Evolutionary conservation across 352 stramenopile genomes (phyloP).

Genomic region (Phytophthora megakarya): DNA sequence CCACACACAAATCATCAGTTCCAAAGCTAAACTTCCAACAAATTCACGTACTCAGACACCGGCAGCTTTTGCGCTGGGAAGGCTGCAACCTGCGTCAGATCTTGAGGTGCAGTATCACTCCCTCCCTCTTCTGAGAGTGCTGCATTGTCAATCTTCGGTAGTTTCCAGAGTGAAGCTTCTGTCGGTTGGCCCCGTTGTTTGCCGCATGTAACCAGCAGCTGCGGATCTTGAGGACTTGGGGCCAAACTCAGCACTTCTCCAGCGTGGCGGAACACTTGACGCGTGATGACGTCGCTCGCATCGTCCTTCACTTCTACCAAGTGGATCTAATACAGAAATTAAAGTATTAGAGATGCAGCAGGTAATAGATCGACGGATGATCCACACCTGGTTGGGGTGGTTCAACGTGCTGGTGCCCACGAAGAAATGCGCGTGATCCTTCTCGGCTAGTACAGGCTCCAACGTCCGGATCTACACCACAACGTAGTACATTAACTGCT

Average conservation of each 20-base stretch:
- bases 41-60: slow-evolving; percentile 45
- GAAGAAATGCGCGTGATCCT: slow-evolving; percentile 67
- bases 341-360: slow-evolving; percentile 15
- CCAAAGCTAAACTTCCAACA: not conserved
- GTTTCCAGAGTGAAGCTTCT: slow-evolving; percentile 56
- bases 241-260: slow-evolving; percentile 58
- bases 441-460: slow-evolving; percentile 69
- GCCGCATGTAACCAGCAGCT: slow-evolving; percentile 61
- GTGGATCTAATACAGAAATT: slow-evolving; percentile 43
- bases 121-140: slow-evolving; percentile 9
- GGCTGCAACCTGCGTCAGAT: slow-evolving; percentile 40
- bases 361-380: not conserved
- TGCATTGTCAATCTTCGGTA: slow-evolving; percentile 30
- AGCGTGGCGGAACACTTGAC: slow-evolving; percentile 47
- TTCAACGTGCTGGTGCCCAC: slow-evolving; percentile 68
- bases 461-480: slow-evolving; percentile 58
- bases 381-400: slow-evolving; percentile 64
- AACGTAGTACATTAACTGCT: not conserved
- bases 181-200: slow-evolving; percentile 44
- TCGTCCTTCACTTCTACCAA: slow-evolving; percentile 63
- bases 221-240: slow-evolving; percentile 49
- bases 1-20: not conserved
- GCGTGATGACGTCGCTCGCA: slow-evolving; percentile 42
- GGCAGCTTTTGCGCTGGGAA: slow-evolving; percentile 52
- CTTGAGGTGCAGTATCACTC: slow-evolving; percentile 12